Evolutionary conservation across 2,329 filamentous ascomycete species (phyloP).

Genomic region (Mollisiaceae sp.): DNA sequence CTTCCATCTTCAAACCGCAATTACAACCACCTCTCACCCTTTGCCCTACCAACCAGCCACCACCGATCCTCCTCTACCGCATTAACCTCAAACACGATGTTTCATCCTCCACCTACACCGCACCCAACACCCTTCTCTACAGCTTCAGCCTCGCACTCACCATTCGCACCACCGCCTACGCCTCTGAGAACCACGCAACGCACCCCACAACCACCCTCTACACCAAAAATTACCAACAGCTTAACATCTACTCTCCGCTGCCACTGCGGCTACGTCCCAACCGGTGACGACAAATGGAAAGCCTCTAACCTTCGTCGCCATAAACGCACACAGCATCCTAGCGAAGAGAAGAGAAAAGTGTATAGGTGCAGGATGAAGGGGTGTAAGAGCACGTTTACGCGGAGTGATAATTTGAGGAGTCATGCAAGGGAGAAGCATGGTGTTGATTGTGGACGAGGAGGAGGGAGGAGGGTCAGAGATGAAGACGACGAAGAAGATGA

Average conservation of each 20-base stretch:
- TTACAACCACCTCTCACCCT: not conserved
- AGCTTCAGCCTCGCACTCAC: not conserved
- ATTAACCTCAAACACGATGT: not conserved
- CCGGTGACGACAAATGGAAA: slow-evolving; percentile 38
- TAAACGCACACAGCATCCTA: slow-evolving; percentile 33
- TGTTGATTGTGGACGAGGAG: slow-evolving; percentile 1
- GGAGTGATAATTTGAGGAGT: slow-evolving; percentile 37
- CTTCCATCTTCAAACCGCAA: not conserved
- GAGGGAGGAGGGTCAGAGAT: not conserved
- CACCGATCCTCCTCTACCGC: not conserved
- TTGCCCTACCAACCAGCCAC: not conserved
- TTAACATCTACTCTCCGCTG: slow-evolving; percentile 9
- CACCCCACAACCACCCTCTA: slow-evolving; percentile 2
- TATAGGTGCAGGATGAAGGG: slow-evolving; percentile 29
- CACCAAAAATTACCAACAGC: not conserved
- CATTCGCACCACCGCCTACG: not conserved
- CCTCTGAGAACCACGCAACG: slow-evolving; percentile 1
- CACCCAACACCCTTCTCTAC: slow-evolving; percentile 2
- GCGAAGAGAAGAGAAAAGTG: slow-evolving; percentile 18
- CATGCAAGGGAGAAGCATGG: slow-evolving; percentile 35
- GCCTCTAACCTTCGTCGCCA: slow-evolving; percentile 37
- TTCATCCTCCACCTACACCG: not conserved
- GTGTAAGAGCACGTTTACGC: slow-evolving; percentile 33
- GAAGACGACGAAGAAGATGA: not conserved
- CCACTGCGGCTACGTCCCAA: slow-evolving; percentile 31